Base-by-base conservation (phyloP, 192 early-diverging fungal species). In the Rhizophagus clarus region DNA sequence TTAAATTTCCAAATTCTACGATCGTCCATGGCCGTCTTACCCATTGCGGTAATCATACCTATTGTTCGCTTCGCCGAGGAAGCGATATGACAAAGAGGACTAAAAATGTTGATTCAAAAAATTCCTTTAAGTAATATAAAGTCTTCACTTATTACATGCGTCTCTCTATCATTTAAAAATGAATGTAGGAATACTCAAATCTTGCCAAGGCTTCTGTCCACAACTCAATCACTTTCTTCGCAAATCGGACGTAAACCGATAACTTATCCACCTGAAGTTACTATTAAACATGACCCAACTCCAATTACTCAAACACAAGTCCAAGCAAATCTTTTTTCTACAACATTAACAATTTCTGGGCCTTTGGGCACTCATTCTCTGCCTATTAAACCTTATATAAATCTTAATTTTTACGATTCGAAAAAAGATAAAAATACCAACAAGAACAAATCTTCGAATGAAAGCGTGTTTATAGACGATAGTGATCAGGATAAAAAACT, bases 321-420 rank as follows among this genome's bases (percentile, higher is more conserved):
- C 77, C 80, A 84, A 34, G 86, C 84, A 10, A 89, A 91, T 72
- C 80, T 88, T 12, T 79, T 90, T 82, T 92, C 90, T 74, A 91
- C 91, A 2, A 89, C 85, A 26, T 83, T 97, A 24, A 87, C 83
- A 69, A 93, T 99, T 29, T 92, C 78, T 0, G 97, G 97, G 1
- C 96, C 96, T 1, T 80, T 94, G 7, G 97, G 96, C 28, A 84
- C 88, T n/a, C 90, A 95, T 24, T 80, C 79, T 22, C 85, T 96
- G 86, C 92, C 95, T 1, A 90, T 99, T 68, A 91, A 93, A 73
- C 93, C 95, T n/a, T 99, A 89, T 81, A 91, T 98, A 37, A 74
- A 84, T 28, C 61, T 95, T 22, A 76, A 77, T 14, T 81, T 84
- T 68, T 67, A 79, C 28, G 60, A 64, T 24, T 26, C 32, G 12